Base-by-base conservation (phyloP, 2,329 filamentous ascomycete species). In the Pyricularia sp. region DNA sequence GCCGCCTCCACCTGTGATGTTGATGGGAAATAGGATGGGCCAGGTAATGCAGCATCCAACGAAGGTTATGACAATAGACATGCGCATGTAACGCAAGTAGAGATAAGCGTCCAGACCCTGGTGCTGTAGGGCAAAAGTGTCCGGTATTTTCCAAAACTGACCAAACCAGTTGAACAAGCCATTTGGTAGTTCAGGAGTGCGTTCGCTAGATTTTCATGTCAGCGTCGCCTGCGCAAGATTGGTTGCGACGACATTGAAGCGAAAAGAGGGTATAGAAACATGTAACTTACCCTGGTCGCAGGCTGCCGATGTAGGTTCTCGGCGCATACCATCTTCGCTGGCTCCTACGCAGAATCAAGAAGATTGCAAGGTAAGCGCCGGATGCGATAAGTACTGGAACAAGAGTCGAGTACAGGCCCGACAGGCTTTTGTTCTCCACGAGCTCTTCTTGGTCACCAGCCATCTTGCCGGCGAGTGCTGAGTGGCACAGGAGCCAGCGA, bases 41-140 rank as follows among this genome's bases (percentile, higher is more conserved):
- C 90, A 96, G 22, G 91, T 93, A 66, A 97, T 87, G 70, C 83
- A 79, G 71, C 88, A 90, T 66, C 94, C 94, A 10, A 93, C 88
- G 60, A 97, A 84, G 76, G 89, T 93, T 69, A 96, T 88, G 66
- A 87, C 78, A 35, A 88, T 81, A 8, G 88, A 78, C 68, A 93
- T 88, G 72, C 92, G 91, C 68, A 97, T 78, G 72, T 93, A 96
- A 44, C 93, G 91, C 31, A 97, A 81, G 74, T 96, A 91, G 63
- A 97, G 86, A 75, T 93, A 97, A 35, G 89, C 90, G 74, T 99
- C 93, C 68, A 99, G 84, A 0, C 92, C 96, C 73, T 93, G 91
- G 78, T 96, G 91, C 71, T 94, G 90, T 26, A 97, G 84, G 30
- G 93, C 85, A 72, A 90, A 91, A 55, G 87, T 86, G 73, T 97